Evolutionary conservation across 2,329 filamentous ascomycete genomes (phyloP).

Genomic region (Aspergillus terreus): DNA sequence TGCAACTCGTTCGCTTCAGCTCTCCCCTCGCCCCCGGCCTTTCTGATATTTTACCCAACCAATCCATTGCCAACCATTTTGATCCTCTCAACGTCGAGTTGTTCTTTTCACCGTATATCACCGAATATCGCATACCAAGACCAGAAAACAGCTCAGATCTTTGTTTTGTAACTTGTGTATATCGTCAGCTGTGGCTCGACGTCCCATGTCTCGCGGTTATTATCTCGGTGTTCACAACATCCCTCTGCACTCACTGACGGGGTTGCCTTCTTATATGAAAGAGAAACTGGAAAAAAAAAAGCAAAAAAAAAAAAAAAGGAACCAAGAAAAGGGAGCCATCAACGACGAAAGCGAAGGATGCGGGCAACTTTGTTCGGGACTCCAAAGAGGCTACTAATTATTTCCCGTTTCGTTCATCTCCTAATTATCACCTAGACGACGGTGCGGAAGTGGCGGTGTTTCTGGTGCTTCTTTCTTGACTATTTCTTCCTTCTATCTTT

Average conservation of each 20-base stretch:
- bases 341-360: constrained; percentile 24
- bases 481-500: constrained; percentile 12
- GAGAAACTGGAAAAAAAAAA: constrained; percentile 13
- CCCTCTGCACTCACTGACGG: constrained; percentile 11
- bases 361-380: constrained; percentile 27
- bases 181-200: constrained; percentile 10
- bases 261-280: constrained; percentile 8
- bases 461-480: constrained; percentile 27
- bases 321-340: constrained; percentile 16
- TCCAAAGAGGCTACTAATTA: constrained; percentile 21
- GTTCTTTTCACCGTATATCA: constrained; percentile 16
- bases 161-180: constrained; percentile 18
- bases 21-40: constrained; percentile 24
- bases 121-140: constrained; percentile 8
- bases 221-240: constrained; percentile 13
- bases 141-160: constrained; percentile 3
- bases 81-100: constrained; percentile 9
- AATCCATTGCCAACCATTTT: constrained; percentile 23
- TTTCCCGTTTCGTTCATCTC: constrained; percentile 26
- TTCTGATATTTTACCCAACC: constrained; percentile 38
- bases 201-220: constrained; percentile 9
- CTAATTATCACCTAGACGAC: constrained; percentile 32
- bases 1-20: constrained; percentile 13
- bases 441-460: constrained; percentile 36
- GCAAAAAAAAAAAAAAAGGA: constrained; percentile 15